These are phyloP conservation scores for Eucalyptus lansdowneana DNA, from an alignment of 345 rosid genomes.

Conservation along the genomic window DNA sequence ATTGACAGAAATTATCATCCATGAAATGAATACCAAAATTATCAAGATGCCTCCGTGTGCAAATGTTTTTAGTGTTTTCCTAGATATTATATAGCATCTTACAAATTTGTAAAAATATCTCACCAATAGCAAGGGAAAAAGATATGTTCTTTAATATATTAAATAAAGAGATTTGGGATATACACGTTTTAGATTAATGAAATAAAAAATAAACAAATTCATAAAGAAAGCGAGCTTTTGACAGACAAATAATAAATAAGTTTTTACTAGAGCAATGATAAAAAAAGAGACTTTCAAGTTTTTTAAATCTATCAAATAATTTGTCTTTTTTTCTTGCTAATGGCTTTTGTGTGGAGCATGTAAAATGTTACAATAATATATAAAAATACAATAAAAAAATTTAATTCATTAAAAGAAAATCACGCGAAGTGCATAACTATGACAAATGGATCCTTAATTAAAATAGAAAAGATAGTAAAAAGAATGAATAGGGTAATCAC, in stretches of 20 bases:
- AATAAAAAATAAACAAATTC: background rate
- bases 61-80: background rate
- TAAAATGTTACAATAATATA: background rate
- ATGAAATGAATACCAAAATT: background rate
- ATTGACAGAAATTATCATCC: background rate
- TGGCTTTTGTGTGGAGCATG: background rate
- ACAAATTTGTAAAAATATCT: background rate
- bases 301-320: background rate
- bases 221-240: background rate
- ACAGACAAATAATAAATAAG: background rate
- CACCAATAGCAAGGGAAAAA: background rate
- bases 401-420: background rate
- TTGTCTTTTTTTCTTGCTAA: background rate
- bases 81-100: background rate
- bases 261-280: background rate
- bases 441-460: background rate
- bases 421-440: background rate
- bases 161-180: background rate
- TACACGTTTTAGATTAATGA: background rate
- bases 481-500: background rate
- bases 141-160: background rate
- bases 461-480: no score
- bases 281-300: background rate
- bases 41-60: background rate
- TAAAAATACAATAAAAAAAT: background rate